Percentiles rank a stretch among this genome's conserved stretches.
Evolutionary conservation across 768 basidiomycete genomes (phyloP).

Genomic region (Aureoboletus auriporus): DNA sequence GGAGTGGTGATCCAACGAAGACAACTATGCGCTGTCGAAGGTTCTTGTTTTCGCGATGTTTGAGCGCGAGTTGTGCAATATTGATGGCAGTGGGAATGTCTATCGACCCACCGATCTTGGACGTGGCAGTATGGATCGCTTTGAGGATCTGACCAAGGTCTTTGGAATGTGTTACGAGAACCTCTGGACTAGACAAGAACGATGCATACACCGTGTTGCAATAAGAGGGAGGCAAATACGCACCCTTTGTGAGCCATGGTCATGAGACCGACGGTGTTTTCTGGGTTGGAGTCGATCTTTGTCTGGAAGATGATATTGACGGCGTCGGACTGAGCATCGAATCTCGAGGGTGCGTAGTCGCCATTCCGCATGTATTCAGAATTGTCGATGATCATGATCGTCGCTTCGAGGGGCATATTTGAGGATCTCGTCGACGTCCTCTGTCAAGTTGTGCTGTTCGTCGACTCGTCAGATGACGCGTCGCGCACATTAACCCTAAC

Average conservation of each 20-base stretch:
- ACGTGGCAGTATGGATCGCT: constrained; percentile 67
- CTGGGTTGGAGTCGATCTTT: constrained; percentile 94
- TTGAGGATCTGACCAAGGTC: constrained; percentile 89
- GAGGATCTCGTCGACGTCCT: constrained; percentile 11
- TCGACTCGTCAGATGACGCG: constrained; percentile 23
- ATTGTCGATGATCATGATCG: constrained; percentile 97
- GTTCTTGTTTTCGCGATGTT: constrained; percentile 98
- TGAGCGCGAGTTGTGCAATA: constrained; percentile 92
- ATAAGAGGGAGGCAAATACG: constrained; percentile 22
- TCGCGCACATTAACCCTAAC: constrained; percentile 20
- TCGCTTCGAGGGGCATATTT: constrained; percentile 95
- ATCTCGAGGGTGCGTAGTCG: constrained; percentile 83
- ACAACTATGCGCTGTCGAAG: constrained; percentile 93
- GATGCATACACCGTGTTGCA: neutral
- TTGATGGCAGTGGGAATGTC: constrained; percentile 90
- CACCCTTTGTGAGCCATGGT: constrained; percentile 97
- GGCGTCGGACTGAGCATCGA: constrained; percentile 89
- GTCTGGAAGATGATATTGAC: constrained; percentile 86
- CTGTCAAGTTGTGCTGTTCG: constrained; percentile 4
- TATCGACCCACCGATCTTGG: constrained; percentile 73
- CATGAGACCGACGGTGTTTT: constrained; percentile 97
- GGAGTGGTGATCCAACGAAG: constrained; percentile 88
- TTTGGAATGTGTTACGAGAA: constrained; percentile 93
- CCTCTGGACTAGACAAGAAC: constrained; percentile 66
- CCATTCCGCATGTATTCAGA: constrained; percentile 97